Base-by-base conservation (phyloP, 2,329 filamentous ascomycete genomes). In the Xylariaceae sp. region DNA sequence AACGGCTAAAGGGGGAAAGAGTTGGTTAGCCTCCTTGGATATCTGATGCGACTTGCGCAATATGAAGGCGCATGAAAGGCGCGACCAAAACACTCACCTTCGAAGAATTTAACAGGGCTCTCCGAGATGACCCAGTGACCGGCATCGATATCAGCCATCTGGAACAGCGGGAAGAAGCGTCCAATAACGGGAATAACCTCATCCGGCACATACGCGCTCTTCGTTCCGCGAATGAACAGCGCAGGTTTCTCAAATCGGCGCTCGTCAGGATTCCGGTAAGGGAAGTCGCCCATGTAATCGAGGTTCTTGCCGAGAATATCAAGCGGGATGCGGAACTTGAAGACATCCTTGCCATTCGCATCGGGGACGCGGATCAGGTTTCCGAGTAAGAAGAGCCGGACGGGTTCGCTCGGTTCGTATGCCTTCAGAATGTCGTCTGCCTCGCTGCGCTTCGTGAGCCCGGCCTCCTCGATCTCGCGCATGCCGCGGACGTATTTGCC, bases 61-160 rank as follows among this genome's bases (percentile, higher is more conserved):
- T 18, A 18, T 18, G 17, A 18, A 18, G 1, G 17, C 23, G 23
- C 23, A 30, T 1, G 23, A 30, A 30, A 30, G 23, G 1, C 23
- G 23, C 23, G 23, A 23, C 23, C 3, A 3, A 4, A 35, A 45
- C 37, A 54, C 82, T 72, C 72, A 91, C 89, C 87, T 79, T 82
- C 77, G 70, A 87, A 84, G 65, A 96, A 96, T 8, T 80, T 86
- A 70, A 91, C 85, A 0, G 91, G 90, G 67, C 91, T 87, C 77
- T 96, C 91, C n/a, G 89, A 90, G 63, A 93, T 92, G 4, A 96
- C 78, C 91, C 91, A 96, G 73, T 96, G 91, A 0, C 91, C 91
- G 7, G 87, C 82, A 44, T 94, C 87, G 37, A 96, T 77, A 74
- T 93, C 88, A 53, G 80, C 83, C 35, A 94, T 69, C 71, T 84